Percentiles rank a stretch among this genome's conserved stretches.
These are phyloP conservation scores for Colletotrichum chrysophilum DNA, from an alignment of 2,329 filamentous ascomycete genomes.

Conservation along the genomic window DNA sequence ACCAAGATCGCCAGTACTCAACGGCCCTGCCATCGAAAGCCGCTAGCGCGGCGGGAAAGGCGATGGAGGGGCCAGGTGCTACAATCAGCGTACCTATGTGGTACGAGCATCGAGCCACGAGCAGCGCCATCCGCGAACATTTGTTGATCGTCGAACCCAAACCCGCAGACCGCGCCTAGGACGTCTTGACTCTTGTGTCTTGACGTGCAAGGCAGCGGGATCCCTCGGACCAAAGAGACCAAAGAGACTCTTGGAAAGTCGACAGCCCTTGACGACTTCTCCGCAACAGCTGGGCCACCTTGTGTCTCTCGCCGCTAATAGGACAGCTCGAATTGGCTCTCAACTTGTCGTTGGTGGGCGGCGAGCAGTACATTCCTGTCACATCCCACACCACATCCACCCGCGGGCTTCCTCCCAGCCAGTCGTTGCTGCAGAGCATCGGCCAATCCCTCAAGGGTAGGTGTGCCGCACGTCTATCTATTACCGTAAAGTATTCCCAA, in stretches of 20 bases:
- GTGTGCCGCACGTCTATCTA: neutral
- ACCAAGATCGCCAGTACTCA: neutral
- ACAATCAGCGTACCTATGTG: neutral
- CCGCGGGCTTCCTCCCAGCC: neutral
- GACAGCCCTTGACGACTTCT: neutral
- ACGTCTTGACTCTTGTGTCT: neutral
- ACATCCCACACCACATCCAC: neutral
- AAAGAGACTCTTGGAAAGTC: neutral
- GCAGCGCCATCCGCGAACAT: neutral
- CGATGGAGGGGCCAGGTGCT: neutral
- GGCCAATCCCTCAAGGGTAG: neutral
- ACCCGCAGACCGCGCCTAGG: neutral
- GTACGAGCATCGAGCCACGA: neutral
- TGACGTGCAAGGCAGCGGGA: neutral
- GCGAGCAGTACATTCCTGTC: neutral
- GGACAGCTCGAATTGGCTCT: neutral
- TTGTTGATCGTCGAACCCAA: neutral
- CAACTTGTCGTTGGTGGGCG: neutral
- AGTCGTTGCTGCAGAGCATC: conserved; percentile 11
- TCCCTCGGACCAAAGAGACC: neutral
- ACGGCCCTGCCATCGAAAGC: neutral
- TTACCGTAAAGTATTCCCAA: neutral
- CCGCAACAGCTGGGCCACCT: neutral
- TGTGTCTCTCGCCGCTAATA: neutral
- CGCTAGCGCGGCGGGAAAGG: neutral